These are phyloP conservation scores for Solanum etuberosum DNA, from an alignment of 257 asterid genomes.

Conservation along the genomic window DNA sequence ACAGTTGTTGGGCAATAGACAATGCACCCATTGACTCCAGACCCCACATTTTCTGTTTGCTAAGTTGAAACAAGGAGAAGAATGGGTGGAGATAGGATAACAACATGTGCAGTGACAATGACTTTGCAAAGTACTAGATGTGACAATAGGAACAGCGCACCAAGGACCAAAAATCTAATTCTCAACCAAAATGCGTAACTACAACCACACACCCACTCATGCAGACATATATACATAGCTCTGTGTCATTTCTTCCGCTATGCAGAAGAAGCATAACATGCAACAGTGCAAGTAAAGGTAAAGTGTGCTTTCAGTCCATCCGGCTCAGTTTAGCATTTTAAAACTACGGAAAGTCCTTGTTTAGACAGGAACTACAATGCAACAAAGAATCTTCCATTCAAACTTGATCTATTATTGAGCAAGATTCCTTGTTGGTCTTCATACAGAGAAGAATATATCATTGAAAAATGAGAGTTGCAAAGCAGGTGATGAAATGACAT, in stretches of 20 bases:
- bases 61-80: neutral
- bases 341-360: neutral
- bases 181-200: neutral
- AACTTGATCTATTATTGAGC: neutral
- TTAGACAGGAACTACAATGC: neutral
- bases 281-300: neutral
- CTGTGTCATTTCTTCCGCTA: neutral
- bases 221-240: neutral
- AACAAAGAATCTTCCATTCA: neutral
- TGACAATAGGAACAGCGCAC: neutral
- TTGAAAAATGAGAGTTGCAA: neutral
- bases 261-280: neutral
- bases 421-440: neutral
- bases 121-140: neutral
- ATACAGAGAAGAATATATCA: neutral
- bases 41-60: neutral
- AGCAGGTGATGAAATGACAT: neutral
- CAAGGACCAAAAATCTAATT: neutral
- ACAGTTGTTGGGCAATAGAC: neutral
- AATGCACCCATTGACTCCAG: neutral
- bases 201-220: neutral
- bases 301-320: neutral
- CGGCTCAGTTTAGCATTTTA: neutral
- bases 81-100: neutral
- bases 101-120: neutral